Base-by-base conservation (phyloP, 2,329 filamentous ascomycete species). In the Curvularia hawaiiensis region DNA sequence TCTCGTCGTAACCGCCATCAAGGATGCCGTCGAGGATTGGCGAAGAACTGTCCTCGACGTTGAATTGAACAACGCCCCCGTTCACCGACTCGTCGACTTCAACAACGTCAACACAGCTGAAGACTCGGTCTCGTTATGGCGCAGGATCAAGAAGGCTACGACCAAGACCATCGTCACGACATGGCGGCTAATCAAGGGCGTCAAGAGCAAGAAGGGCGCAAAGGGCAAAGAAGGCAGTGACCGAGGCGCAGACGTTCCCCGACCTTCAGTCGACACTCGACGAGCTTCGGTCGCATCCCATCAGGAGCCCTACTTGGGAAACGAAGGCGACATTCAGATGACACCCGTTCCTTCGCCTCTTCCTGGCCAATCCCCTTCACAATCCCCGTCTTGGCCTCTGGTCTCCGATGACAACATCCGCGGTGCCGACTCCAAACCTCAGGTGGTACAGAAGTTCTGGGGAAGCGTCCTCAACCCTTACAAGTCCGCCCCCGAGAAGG, bases 21-120 rank as follows among this genome's bases (percentile, higher is more conserved):
- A 98, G 78, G 95, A 99, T 75, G 95, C 88, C 18, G 89, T 98
- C 62, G 95, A 99, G 78, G 95, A 99, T 79, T 98, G 92, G 82
- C 86, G 95, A 67, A 85, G 95, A 78, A 98, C 94, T 0, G 82
- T 92, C 41, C 87, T 97, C 43, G 95, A 99, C 74, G 96, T 89
- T 63, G 90, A 97, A 70, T 83, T 99, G 61, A 99, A 99, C 79
- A 98, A 99, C 73, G 95, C 95, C 2, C 91, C 93, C 0, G 91
- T 98, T 10, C 94, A 99, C 77, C 88, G 94, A 58, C 82, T 99
- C 20, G 82, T 92, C 12, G 89, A 93, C 61, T 98, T 91, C 88
- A 84, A 89, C 65, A 99, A 99, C 68, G 92, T 97, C 67, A 99
- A 99, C 67, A 91, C 93, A 14, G 87, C 90, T 39, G 90, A 92